Conservation (phyloP, 2,329 filamentous ascomycete genomes). For the Epichloe typhina region DNA sequence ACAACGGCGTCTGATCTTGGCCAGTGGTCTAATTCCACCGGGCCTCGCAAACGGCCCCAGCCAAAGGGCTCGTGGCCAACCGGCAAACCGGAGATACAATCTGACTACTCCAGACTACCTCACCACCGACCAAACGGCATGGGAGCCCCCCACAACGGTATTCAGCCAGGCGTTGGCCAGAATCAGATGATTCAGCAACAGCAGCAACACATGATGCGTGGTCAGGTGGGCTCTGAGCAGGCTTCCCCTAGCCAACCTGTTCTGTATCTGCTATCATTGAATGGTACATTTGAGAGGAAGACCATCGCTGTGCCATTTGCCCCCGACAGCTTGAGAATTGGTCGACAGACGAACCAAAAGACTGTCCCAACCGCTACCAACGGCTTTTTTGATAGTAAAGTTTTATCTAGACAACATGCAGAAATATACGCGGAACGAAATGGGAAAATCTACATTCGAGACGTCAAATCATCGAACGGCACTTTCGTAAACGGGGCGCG, state of each 20-base stretch:
- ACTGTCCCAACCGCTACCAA: slow-evolving; percentile 83
- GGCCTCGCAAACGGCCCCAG: slow-evolving; percentile 37
- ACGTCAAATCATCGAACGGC: slow-evolving; percentile 97
- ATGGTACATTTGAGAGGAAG: slow-evolving; percentile 94
- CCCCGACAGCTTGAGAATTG: slow-evolving; percentile 89
- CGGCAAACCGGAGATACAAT: slow-evolving; percentile 32
- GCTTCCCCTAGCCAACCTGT: slow-evolving; percentile 54
- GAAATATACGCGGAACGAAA: slow-evolving; percentile 82
- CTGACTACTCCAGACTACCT: slow-evolving; percentile 34
- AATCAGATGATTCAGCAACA: slow-evolving; percentile 30
- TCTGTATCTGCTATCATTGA: slow-evolving; percentile 76
- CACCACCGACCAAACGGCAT: slow-evolving; percentile 32
- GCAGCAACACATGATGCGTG: slow-evolving; percentile 35
- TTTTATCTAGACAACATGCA: slow-evolving; percentile 88
- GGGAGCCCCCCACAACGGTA: slow-evolving; percentile 18
- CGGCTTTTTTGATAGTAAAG: slow-evolving; percentile 96
- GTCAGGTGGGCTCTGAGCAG: slow-evolving; percentile 45
- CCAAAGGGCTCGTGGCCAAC: slow-evolving; percentile 37
- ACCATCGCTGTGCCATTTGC: slow-evolving; percentile 86
- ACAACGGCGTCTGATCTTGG: slow-evolving; percentile 33
- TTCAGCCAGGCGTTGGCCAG: slow-evolving; percentile 19
- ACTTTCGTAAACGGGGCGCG: slow-evolving; percentile 93
- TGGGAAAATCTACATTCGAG: slow-evolving; percentile 89
- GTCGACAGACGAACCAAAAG: slow-evolving; percentile 93
- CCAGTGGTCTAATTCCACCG: slow-evolving; percentile 35